Conservation (phyloP, 164 flowering plant species). For the Aristolochia contorta region DNA sequence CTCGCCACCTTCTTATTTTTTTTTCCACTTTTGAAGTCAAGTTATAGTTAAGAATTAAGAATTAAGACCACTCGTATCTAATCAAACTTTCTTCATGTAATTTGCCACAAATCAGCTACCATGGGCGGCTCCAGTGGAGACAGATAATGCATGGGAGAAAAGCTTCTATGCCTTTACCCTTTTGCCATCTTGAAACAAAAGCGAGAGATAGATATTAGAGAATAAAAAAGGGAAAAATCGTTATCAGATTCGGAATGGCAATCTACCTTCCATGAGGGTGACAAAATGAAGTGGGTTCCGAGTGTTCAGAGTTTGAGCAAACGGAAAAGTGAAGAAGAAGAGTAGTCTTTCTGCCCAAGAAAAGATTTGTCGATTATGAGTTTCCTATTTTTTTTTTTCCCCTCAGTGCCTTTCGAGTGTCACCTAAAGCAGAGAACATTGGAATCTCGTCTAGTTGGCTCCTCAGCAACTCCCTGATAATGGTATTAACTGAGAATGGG, state of each 20-base stretch:
- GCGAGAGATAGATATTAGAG: not conserved
- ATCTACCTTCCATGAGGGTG: constrained; percentile 4
- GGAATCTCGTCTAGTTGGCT: too few relatives aligned
- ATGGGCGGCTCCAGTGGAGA: not conserved
- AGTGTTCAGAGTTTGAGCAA: not conserved
- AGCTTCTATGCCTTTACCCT: not conserved
- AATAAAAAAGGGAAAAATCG: not conserved
- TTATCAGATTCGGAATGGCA: constrained; percentile 7
- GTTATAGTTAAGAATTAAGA: too few relatives aligned
- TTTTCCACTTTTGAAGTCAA: too few relatives aligned
- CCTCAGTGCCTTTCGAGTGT: too few relatives aligned
- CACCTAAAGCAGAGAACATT: too few relatives aligned
- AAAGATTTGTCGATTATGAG: not conserved
- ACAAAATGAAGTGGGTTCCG: not conserved
- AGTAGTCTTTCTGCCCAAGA: not conserved
- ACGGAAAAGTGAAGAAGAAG: not conserved
- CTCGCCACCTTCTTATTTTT: too few relatives aligned
- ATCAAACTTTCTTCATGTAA: too few relatives aligned
- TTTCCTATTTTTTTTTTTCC: too few relatives aligned
- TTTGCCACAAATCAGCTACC: too few relatives aligned
- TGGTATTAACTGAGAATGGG: too few relatives aligned
- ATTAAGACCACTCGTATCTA: too few relatives aligned
- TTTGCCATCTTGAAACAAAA: not conserved
- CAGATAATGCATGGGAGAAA: constrained; percentile 1
- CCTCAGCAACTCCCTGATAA: too few relatives aligned